Base-by-base conservation (phyloP, 139 green algal genomes). In the Closterium sp. region DNA sequence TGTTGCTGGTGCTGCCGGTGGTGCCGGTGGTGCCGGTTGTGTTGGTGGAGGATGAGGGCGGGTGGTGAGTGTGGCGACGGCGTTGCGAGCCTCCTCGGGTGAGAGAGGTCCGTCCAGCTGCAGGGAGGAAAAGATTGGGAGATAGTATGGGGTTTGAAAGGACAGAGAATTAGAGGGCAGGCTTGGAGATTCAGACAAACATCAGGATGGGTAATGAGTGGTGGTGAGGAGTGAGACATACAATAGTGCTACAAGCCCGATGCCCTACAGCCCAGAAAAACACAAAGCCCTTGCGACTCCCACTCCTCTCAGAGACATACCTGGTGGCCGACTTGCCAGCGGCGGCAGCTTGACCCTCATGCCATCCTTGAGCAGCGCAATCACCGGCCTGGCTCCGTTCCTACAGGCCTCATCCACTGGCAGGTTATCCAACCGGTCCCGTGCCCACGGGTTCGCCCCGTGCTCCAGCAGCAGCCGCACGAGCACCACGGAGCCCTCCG, bases 361-460 rank as follows among this genome's bases (percentile, higher is more conserved):
- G n/a, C 28, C 64, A 55, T 66, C 66, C 64, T 89, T n/a, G 4
- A 91, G 83, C 81, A 87, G 33, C 21, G 33, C 34, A 31, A 91
- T 69, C 21, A 89, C 33, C 23, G 88, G 88, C 88, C n/a, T 34
- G 43, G 66, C 89, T 28, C 81, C 89, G 30, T 32, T 43, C n/a
- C 23, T 19, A 8, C 36, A 36, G 10, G 89, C 89, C 36, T 90
- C 87, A 28, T 90, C 87, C n/a, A 85, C 23, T 19, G 87, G 32
- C 28, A 90, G 92, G 90, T 88, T 85, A 25, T 84, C 87, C 92
- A 91, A 91, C 32, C 90, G 84, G 88, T 95, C 93, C 69, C 34
- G 34, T 19, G 85, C 34, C 55, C 85, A 91, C 6, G 81, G 10
- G 32, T 87, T 32, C 23, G 88, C 88, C 30, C 88, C 88, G 4